phyloP scores from a whole-genome alignment of 2,329 filamentous ascomycete species.

The Aspergillus viridinutans region DNA sequence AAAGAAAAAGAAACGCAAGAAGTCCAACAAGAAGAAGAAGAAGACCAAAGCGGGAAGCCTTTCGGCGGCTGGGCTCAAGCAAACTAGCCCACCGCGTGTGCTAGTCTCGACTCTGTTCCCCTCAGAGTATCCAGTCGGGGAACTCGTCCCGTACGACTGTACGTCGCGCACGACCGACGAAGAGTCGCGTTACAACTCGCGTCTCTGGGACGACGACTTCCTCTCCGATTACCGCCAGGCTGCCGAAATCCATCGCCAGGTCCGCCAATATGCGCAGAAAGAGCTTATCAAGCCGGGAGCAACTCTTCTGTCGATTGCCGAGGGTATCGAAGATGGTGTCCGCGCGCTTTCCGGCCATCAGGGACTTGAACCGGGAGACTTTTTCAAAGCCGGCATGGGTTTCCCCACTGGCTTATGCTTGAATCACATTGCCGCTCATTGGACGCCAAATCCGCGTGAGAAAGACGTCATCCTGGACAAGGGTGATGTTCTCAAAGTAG shows the following conservation, averaged over 20 bases:
- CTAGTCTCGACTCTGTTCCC: slow-evolving; percentile 46
- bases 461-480: slow-evolving; percentile 68
- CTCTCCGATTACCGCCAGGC: slow-evolving; percentile 54
- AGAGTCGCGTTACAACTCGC: slow-evolving; percentile 42
- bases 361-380: slow-evolving; percentile 50
- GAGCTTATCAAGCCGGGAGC: slow-evolving; percentile 48
- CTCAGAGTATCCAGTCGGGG: slow-evolving; percentile 44
- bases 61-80: slow-evolving; percentile 19
- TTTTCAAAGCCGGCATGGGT: slow-evolving; percentile 49
- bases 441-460: slow-evolving; percentile 54
- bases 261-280: slow-evolving; percentile 48
- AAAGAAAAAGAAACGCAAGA: slow-evolving; percentile 38
- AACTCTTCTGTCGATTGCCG: slow-evolving; percentile 47
- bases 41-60: slow-evolving; percentile 1
- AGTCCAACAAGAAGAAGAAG: slow-evolving; percentile 8
- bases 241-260: slow-evolving; percentile 54
- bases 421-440: slow-evolving; percentile 54
- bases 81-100: slow-evolving; percentile 47
- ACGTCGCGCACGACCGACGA: slow-evolving; percentile 45
- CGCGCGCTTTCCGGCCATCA: slow-evolving; percentile 48
- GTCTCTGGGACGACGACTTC: slow-evolving; percentile 45
- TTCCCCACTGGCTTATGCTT: slow-evolving; percentile 54
- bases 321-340: slow-evolving; percentile 53
- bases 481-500: slow-evolving; percentile 76
- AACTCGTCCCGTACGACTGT: slow-evolving; percentile 41